Percentiles rank a stretch among this genome's conserved stretches.
These are phyloP conservation scores for Cadophora sp. DNA, from an alignment of 2,329 filamentous ascomycete species.

Conservation along the genomic window DNA sequence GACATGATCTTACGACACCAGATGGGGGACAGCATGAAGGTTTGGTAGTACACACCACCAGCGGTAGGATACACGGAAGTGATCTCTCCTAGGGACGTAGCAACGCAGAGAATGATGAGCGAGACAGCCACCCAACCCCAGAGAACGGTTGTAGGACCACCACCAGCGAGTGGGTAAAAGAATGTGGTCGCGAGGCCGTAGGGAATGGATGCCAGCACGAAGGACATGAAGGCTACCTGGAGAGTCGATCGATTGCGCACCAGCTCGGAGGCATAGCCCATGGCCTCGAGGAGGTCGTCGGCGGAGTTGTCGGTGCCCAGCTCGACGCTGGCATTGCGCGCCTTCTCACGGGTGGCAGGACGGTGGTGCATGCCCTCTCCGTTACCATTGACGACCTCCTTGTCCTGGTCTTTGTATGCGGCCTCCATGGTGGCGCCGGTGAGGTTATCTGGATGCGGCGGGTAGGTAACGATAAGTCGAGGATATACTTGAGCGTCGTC, in stretches of 20 bases:
- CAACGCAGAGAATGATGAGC: conserved; percentile 73
- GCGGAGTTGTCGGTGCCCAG: conserved; percentile 45
- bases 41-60: conserved; percentile 79
- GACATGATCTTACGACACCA: conserved; percentile 66
- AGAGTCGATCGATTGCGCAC: conserved; percentile 69
- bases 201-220: conserved; percentile 76
- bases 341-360: conserved; percentile 17
- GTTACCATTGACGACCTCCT: conserved; percentile 1
- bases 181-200: conserved; percentile 71
- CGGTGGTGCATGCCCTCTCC: conserved; percentile 2
- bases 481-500: background rate
- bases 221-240: conserved; percentile 78
- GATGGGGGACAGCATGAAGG: conserved; percentile 72
- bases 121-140: conserved; percentile 76
- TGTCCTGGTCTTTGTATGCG: conserved; percentile 5
- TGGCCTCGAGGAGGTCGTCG: conserved; percentile 66
- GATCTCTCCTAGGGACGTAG: conserved; percentile 74
- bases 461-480: background rate
- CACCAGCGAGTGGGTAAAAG: conserved; percentile 69
- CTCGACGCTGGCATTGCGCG: conserved; percentile 9
- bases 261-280: conserved; percentile 72
- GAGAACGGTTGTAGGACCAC: conserved; percentile 72
- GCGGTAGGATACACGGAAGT: conserved; percentile 77
- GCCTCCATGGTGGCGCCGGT: conserved; percentile 4
- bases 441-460: background rate